Conservation (phyloP, 345 rosid species). For the Populus euphratica region DNA sequence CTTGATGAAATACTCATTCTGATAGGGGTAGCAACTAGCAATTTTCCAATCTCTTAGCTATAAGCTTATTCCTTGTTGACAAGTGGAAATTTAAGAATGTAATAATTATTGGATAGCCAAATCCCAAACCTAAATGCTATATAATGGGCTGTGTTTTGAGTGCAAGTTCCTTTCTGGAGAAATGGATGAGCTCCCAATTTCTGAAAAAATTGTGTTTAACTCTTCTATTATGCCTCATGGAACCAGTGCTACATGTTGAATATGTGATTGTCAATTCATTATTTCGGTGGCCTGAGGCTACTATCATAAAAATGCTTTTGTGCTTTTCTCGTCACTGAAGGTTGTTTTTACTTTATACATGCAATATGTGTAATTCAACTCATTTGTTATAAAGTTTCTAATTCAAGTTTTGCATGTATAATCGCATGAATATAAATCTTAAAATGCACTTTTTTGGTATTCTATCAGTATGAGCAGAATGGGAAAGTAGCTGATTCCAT, state of each 20-base stretch:
- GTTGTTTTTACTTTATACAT: not conserved
- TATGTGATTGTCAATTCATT: not conserved
- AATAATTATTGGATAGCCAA: too few species aligned
- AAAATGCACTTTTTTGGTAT: conserved; percentile 12
- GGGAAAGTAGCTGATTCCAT: conserved; percentile 87
- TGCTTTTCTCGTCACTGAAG: not conserved
- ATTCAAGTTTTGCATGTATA: not conserved
- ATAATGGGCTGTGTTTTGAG: too few species aligned
- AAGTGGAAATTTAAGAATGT: too few species aligned
- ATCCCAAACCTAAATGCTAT: too few species aligned
- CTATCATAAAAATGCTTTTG: not conserved
- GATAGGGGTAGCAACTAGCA: not conserved
- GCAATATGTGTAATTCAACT: not conserved
- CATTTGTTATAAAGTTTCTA: not conserved
- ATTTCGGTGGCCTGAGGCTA: not conserved
- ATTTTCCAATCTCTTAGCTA: not conserved
- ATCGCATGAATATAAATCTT: not conserved
- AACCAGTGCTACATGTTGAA: not conserved
- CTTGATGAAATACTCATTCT: not conserved
- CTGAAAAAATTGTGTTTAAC: not conserved
- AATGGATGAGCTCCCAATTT: not conserved
- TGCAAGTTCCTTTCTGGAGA: not conserved
- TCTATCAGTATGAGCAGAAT: conserved; percentile 68
- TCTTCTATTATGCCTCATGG: not conserved
- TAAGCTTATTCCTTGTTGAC: not conserved